A percentile compares a stretch with the other conserved stretches of the same genome.
Evolutionary conservation across 2,329 filamentous ascomycete species (phyloP).

Genomic region (Trichoderma sp.): DNA sequence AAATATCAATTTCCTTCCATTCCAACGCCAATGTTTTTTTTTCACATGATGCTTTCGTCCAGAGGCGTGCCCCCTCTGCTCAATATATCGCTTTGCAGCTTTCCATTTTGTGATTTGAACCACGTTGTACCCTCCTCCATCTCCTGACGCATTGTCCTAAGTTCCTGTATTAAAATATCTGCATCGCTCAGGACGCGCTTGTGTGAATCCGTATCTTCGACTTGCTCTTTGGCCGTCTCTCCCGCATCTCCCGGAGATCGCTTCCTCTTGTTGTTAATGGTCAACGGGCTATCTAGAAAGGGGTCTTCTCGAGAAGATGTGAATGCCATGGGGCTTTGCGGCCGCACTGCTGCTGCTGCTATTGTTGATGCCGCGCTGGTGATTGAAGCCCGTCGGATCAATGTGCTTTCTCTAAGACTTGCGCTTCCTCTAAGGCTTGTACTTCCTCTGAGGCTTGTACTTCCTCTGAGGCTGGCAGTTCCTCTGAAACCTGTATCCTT

Average conservation of each 20-base stretch:
- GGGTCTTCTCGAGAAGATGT: background rate
- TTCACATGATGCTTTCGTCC: conserved; percentile 33
- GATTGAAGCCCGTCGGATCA: conserved; percentile 25
- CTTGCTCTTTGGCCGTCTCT: background rate
- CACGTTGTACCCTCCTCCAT: conserved; percentile 47
- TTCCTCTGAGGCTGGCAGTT: background rate
- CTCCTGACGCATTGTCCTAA: conserved; percentile 42
- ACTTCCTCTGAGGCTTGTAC: background rate
- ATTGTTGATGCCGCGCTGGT: background rate
- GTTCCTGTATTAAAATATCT: conserved; percentile 39
- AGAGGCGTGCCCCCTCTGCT: conserved; percentile 37
- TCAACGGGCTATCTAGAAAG: conserved; percentile 1
- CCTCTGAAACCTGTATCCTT: conserved; percentile 32
- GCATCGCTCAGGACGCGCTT: conserved; percentile 45
- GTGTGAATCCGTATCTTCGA: conserved; percentile 22
- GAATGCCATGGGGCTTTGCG: conserved; percentile 1
- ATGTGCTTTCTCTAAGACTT: conserved; percentile 19
- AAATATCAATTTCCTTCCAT: background rate
- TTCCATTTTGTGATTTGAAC: conserved; percentile 46
- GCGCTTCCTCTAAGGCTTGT: background rate
- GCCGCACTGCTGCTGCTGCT: background rate
- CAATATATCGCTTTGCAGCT: conserved; percentile 37
- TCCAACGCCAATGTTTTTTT: background rate
- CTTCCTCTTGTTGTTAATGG: conserved; percentile 26
- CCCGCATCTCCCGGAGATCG: conserved; percentile 22